Percentiles rank a stretch among this genome's conserved stretches.
These are phyloP conservation scores for Phytophthora rubi DNA, from an alignment of 352 stramenopile species.

Conservation along the genomic window DNA sequence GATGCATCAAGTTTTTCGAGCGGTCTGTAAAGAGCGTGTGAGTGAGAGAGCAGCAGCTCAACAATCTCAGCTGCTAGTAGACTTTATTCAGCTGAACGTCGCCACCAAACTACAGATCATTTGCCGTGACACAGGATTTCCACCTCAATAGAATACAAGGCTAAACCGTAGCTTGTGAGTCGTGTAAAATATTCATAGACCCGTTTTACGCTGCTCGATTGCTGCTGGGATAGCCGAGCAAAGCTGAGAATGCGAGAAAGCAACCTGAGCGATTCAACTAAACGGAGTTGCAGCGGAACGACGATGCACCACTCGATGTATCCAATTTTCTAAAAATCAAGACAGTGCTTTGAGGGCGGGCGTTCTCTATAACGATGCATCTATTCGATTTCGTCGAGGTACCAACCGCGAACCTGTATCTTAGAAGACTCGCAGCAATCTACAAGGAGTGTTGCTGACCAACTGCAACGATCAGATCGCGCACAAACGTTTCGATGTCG, in stretches of 20 bases:
- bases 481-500: slow-evolving; percentile 25
- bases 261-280: too few relatives aligned
- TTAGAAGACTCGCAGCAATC: background rate
- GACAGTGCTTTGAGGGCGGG: too few relatives aligned
- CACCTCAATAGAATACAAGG: slow-evolving; percentile 17
- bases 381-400: background rate
- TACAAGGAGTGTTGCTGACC: slow-evolving; percentile 6
- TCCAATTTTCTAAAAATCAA: background rate
- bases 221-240: too few relatives aligned
- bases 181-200: slow-evolving; percentile 11
- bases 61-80: background rate
- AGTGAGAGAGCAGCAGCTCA: slow-evolving; percentile 12
- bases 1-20: slow-evolving; percentile 86
- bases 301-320: background rate
- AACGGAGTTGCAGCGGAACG: too few relatives aligned
- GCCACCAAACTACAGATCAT: slow-evolving; percentile 12
- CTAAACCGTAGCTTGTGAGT: slow-evolving; percentile 1
- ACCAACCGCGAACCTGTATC: background rate
- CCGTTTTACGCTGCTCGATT: too few relatives aligned
- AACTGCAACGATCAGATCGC: slow-evolving; percentile 12
- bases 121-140: slow-evolving; percentile 1
- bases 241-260: too few relatives aligned
- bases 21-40: slow-evolving; percentile 47
- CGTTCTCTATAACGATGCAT: background rate
- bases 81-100: slow-evolving; percentile 6